A percentile compares a stretch with the other conserved stretches of the same genome.
Conservation (phyloP, 768 basidiomycete species). For the Psilocybe cubensis region DNA sequence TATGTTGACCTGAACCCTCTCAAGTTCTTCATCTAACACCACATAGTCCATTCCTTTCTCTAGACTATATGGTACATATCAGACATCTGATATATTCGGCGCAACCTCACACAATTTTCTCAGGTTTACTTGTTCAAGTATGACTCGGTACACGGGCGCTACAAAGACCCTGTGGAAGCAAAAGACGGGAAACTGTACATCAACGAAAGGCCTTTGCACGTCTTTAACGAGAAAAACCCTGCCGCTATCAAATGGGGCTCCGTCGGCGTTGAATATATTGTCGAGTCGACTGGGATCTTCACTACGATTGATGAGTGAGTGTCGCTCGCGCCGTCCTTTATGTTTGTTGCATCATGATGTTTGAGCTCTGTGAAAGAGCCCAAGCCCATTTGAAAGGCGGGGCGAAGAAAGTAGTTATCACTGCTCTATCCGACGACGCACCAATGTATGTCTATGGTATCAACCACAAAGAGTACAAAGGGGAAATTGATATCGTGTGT, state of each 20-base stretch:
- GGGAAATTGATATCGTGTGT: conserved; percentile 78
- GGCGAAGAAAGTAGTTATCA: conserved; percentile 98
- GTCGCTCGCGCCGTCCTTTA: not conserved
- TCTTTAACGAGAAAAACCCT: conserved; percentile 86
- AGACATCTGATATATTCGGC: not conserved
- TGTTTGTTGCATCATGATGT: no score
- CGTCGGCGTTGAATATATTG: conserved; percentile 83
- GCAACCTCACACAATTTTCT: not conserved
- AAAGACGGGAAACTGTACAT: conserved; percentile 86
- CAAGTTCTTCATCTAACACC: no score
- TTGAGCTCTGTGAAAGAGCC: conserved; percentile 65
- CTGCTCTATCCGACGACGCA: conserved; percentile 90
- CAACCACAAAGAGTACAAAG: conserved; percentile 88
- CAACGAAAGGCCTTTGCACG: conserved; percentile 68
- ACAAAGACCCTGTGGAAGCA: conserved; percentile 73
- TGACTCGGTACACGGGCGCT: conserved; percentile 85
- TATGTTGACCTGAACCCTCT: conserved; percentile 51
- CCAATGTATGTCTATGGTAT: conserved; percentile 94
- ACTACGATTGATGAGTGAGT: conserved; percentile 83
- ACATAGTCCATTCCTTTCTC: conserved; percentile 91
- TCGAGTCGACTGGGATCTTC: conserved; percentile 97
- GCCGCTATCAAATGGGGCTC: conserved; percentile 77
- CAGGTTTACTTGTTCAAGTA: conserved; percentile 96
- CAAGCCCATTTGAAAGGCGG: conserved; percentile 90
- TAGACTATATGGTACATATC: conserved; percentile 82